phyloP scores from a whole-genome alignment of 2,329 filamentous ascomycete species.

The Aspergillus calidoustus region DNA sequence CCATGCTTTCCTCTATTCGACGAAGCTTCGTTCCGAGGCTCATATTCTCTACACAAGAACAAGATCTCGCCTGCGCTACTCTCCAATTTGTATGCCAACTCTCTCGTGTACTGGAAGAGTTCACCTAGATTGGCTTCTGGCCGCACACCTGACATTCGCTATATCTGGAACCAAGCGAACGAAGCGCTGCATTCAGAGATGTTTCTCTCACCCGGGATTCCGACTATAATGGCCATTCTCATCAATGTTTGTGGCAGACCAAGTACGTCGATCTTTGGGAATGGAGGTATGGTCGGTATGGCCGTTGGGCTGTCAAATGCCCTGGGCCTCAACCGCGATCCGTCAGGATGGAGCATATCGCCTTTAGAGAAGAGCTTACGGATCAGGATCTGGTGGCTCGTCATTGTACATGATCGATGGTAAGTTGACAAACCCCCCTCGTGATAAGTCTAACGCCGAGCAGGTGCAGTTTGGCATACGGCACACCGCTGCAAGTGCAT shows the following conservation, averaged over 20 bases:
- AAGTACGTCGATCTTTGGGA: conserved; percentile 59
- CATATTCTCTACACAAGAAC: conserved; percentile 47
- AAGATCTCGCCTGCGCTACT: conserved; percentile 58
- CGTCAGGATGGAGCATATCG: conserved; percentile 58
- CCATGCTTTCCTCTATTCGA: conserved; percentile 60
- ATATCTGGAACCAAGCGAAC: conserved; percentile 62
- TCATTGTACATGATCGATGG: conserved; percentile 62
- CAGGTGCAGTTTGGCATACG: conserved; percentile 59
- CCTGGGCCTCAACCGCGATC: conserved; percentile 60
- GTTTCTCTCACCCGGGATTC: conserved; percentile 57
- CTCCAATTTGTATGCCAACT: conserved; percentile 57
- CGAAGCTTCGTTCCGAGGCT: conserved; percentile 51
- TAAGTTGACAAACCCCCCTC: conserved; percentile 29
- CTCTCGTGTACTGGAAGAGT: conserved; percentile 57
- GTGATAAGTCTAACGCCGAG: background rate
- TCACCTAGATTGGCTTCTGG: conserved; percentile 40
- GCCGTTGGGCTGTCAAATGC: conserved; percentile 59
- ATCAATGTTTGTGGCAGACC: conserved; percentile 62
- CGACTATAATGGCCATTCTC: conserved; percentile 57
- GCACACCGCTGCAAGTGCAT: conserved; percentile 57
- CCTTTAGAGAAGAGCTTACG: conserved; percentile 56
- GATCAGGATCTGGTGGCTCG: conserved; percentile 61
- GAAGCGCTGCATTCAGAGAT: conserved; percentile 61
- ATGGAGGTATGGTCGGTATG: conserved; percentile 56
- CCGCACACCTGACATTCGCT: conserved; percentile 56